Evolutionary conservation across 2,329 filamentous ascomycete species (phyloP).

Genomic region (Fusarium compactum): DNA sequence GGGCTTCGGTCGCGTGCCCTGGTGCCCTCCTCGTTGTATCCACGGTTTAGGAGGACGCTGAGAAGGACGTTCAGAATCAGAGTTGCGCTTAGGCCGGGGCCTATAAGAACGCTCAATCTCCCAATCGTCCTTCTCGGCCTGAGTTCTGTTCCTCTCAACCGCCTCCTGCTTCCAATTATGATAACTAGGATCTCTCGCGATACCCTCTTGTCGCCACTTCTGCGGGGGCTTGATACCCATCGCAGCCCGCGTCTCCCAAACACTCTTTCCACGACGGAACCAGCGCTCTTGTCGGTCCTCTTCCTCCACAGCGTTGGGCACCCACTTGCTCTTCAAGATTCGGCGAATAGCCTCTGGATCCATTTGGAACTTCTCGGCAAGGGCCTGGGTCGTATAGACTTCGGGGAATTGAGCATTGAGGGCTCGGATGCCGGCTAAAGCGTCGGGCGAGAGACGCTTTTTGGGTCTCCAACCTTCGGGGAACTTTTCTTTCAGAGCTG

Average conservation of each 20-base stretch:
- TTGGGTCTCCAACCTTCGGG: conserved; percentile 83
- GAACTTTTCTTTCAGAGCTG: conserved; percentile 81
- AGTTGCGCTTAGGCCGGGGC: conserved; percentile 1
- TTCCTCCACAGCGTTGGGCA: conserved; percentile 70
- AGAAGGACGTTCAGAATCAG: not conserved
- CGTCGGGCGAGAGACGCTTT: conserved; percentile 91
- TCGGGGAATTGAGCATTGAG: conserved; percentile 82
- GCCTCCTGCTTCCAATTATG: conserved; percentile 52
- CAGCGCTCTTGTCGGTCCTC: conserved; percentile 69
- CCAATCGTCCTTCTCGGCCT: conserved; percentile 49
- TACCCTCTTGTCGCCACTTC: conserved; percentile 69
- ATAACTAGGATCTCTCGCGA: conserved; percentile 59
- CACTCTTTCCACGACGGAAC: conserved; percentile 69
- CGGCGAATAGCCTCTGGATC: conserved; percentile 88
- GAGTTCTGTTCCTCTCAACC: conserved; percentile 47
- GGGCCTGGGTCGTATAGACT: conserved; percentile 77
- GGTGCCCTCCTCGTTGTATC: not conserved
- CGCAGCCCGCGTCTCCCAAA: conserved; percentile 71
- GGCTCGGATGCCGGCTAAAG: conserved; percentile 87
- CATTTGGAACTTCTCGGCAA: conserved; percentile 85
- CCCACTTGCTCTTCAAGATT: conserved; percentile 85
- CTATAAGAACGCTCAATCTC: conserved; percentile 22
- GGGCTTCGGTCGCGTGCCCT: not conserved
- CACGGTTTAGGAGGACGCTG: not conserved
- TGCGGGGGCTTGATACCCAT: conserved; percentile 71